Conservation (phyloP, 306 rosid species). For the Sesbania bispinosa region DNA sequence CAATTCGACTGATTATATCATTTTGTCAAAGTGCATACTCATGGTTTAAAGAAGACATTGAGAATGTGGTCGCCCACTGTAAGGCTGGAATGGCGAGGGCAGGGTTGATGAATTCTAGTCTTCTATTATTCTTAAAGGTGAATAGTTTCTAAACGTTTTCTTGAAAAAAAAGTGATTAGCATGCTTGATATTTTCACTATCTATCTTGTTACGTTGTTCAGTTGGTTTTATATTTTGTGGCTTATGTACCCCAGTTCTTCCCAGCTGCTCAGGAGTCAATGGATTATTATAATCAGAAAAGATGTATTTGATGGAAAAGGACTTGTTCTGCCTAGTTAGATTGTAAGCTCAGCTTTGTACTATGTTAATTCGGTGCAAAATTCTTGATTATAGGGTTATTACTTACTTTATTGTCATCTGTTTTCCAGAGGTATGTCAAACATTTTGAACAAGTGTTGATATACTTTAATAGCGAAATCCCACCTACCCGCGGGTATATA, state of each 20-base stretch:
- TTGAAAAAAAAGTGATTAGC: slow-evolving; percentile 5
- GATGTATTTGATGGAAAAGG: slow-evolving; percentile 96
- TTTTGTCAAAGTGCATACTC: slow-evolving; percentile 97
- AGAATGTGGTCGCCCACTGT: slow-evolving; percentile 98
- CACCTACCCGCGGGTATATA: slow-evolving; percentile 85
- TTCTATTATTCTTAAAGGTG: slow-evolving; percentile 87
- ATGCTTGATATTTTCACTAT: slow-evolving; percentile 4
- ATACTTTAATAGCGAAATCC: slow-evolving; percentile 85
- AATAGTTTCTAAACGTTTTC: slow-evolving; percentile 15
- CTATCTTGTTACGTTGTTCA: not conserved
- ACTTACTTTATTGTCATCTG: not conserved
- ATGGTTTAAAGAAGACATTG: slow-evolving; percentile 95
- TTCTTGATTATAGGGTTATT: slow-evolving; percentile 10
- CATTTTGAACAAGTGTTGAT: slow-evolving; percentile 85
- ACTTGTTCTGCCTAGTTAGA: slow-evolving; percentile 94
- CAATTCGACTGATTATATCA: slow-evolving; percentile 69
- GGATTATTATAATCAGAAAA: slow-evolving; percentile 93
- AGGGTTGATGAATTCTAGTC: slow-evolving; percentile 97
- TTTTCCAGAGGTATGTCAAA: slow-evolving; percentile 82
- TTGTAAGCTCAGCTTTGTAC: slow-evolving; percentile 58
- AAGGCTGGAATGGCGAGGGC: slow-evolving; percentile 99
- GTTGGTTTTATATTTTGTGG: slow-evolving; percentile 5
- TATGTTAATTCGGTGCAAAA: slow-evolving; percentile 15
- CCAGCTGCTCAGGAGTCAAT: slow-evolving; percentile 97
- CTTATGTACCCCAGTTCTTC: slow-evolving; percentile 72